Conservation (phyloP, 164 flowering plant genomes). For the Vitis rupestris region DNA sequence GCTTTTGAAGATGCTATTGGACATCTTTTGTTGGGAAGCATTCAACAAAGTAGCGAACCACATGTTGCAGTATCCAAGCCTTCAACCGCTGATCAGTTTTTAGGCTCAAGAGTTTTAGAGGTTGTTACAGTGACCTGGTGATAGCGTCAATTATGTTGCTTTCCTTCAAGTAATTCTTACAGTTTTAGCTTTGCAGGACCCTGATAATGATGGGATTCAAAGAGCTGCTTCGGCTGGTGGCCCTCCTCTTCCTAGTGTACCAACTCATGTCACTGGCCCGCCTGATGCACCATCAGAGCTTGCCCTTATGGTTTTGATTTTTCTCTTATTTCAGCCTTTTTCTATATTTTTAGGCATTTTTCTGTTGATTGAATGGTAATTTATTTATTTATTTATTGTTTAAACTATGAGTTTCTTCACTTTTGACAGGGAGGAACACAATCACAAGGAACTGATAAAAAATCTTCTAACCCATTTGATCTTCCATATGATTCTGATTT, state of each 20-base stretch:
- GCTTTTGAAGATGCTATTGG: slow-evolving; percentile 57
- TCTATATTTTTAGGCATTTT: not conserved
- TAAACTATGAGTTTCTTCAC: not conserved
- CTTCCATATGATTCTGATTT: slow-evolving; percentile 55
- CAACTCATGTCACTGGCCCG: slow-evolving; percentile 26
- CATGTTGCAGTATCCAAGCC: slow-evolving; percentile 22
- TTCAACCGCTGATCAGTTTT: slow-evolving; percentile 26
- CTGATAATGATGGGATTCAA: slow-evolving; percentile 20
- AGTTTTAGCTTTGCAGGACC: slow-evolving; percentile 28
- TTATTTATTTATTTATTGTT: not conserved
- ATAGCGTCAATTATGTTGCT: not conserved
- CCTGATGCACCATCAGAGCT: slow-evolving; percentile 20
- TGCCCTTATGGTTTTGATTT: slow-evolving; percentile 31
- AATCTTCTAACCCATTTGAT: slow-evolving; percentile 85
- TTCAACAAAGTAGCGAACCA: slow-evolving; percentile 24
- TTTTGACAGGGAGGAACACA: slow-evolving; percentile 37
- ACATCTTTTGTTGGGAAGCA: slow-evolving; percentile 20
- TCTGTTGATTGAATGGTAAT: slow-evolving; percentile 1
- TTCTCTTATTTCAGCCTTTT: slow-evolving; percentile 1
- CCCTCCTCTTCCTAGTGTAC: slow-evolving; percentile 12
- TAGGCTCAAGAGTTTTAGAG: slow-evolving; percentile 34
- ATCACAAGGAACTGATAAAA: slow-evolving; percentile 30
- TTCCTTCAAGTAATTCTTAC: not conserved
- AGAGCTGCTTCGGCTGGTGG: slow-evolving; percentile 19
- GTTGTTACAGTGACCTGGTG: slow-evolving; percentile 20